Evolutionary conservation across 2,329 filamentous ascomycete species (phyloP).

Genomic region (Rhynchosporium secalis): DNA sequence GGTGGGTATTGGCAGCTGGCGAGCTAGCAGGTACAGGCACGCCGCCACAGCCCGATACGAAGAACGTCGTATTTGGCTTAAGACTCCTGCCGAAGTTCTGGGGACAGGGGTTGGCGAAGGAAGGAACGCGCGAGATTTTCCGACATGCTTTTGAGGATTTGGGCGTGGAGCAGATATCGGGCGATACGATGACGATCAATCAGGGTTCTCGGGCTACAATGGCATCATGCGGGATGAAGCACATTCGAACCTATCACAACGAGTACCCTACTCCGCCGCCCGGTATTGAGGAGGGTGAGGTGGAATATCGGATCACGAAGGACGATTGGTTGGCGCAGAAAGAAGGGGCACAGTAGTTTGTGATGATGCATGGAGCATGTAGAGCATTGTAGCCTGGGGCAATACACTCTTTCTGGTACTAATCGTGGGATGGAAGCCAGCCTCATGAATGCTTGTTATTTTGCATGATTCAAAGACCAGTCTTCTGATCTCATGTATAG

Average conservation of each 20-base stretch:
- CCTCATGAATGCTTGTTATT: too few relatives aligned
- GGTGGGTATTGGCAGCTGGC: conserved; percentile 11
- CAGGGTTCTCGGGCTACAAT: conserved; percentile 3
- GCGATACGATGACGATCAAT: conserved; percentile 7
- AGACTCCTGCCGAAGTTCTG: conserved; percentile 12
- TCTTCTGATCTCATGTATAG: not conserved
- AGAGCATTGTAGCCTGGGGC: too few relatives aligned
- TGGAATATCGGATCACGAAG: conserved; percentile 10
- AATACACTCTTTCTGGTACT: too few relatives aligned
- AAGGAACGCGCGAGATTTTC: conserved; percentile 10
- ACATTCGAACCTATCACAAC: conserved; percentile 11
- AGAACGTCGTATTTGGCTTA: conserved; percentile 12
- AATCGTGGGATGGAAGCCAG: too few relatives aligned
- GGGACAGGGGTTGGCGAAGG: conserved; percentile 10
- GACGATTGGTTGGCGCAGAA: conserved; percentile 2
- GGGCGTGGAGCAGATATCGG: conserved; percentile 13
- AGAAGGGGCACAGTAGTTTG: not conserved
- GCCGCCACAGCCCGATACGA: conserved; percentile 1
- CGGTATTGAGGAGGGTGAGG: conserved; percentile 10
- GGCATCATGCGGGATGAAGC: conserved; percentile 9
- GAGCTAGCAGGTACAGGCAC: not conserved
- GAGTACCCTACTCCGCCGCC: conserved; percentile 9
- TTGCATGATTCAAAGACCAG: too few relatives aligned
- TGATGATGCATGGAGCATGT: not conserved
- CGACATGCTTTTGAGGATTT: conserved; percentile 7